Evolutionary conservation across 192 early-diverging fungal species (phyloP), one percentile per base, ranked within the genome.

Genomic region (Gaertneriomyces sp.): DNA sequence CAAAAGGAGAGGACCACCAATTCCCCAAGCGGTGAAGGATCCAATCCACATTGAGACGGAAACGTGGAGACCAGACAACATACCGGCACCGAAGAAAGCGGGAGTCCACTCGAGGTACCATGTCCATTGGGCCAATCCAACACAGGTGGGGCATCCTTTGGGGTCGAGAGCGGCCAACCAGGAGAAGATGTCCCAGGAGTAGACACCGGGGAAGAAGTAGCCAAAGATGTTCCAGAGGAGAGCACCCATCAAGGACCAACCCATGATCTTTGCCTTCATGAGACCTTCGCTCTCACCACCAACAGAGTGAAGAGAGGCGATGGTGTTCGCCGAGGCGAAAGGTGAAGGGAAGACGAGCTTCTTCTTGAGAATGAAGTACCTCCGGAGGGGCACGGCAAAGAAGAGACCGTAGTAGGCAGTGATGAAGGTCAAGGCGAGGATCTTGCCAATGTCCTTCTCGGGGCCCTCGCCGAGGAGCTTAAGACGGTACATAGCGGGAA

Each of bases 401-500:
- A 93, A 93, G 4, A 94, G 87, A n/a, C 93, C 93, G 79, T 90
- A 94, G 71, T 91, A 91, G 12, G 91, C 87, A 58, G 59, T 75
- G 5, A 82, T 90, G 41, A 93, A 54, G 16, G 87, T 86, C 89
- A 89, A 92, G 0, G 89, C 70, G 42, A 91, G 79, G 45, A 93
- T 71, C 17, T 66, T 60, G 84, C 72, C 76, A 25, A 77, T 56
- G 60, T 89, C 85, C 25, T 81, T 41, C 74, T 75, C 42, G 70
- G 73, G 45, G 7, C 51, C 0, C 82, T 79, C 11, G 73, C 77
- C 53, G 72, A 89, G 0, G 66, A 80, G 17, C 4, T 81, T 83
- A 63, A 93, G 74, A 68, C 86, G 76, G 60, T 87, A 87, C 42
- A 94, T 68, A 16, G 92, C 90, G 2, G 92, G 92, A 38, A 94